phyloP scores from a whole-genome alignment of 1,284 basidiomycete genomes.

The Chiua sp. region DNA sequence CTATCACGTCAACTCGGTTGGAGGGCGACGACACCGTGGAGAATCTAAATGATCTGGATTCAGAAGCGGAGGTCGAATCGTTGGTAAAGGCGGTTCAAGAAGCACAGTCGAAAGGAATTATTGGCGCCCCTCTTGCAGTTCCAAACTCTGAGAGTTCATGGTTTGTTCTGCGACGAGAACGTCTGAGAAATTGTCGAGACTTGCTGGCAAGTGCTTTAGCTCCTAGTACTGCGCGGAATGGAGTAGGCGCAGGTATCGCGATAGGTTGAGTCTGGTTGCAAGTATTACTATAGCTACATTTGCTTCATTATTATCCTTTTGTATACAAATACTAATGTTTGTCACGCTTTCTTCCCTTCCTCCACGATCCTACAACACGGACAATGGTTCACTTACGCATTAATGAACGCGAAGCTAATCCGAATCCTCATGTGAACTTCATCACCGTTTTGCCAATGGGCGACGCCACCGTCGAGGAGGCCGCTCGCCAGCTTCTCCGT shows the following conservation, averaged over 20 bases:
- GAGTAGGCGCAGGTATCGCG: slow-evolving; percentile 22
- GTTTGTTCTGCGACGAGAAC: slow-evolving; percentile 79
- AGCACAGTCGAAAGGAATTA: slow-evolving; percentile 57
- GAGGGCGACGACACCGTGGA: slow-evolving; percentile 67
- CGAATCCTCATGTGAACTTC: slow-evolving; percentile 79
- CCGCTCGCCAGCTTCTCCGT: slow-evolving; percentile 68
- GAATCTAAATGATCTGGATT: slow-evolving; percentile 81
- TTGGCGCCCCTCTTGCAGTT: slow-evolving; percentile 54
- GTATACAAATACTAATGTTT: neutral
- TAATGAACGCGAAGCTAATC: slow-evolving; percentile 72
- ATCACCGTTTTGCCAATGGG: slow-evolving; percentile 60
- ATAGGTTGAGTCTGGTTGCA: slow-evolving; percentile 20
- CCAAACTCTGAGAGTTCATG: slow-evolving; percentile 59
- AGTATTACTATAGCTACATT: neutral
- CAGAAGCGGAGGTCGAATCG: slow-evolving; percentile 71
- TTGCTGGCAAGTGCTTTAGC: slow-evolving; percentile 62
- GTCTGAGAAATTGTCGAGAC: slow-evolving; percentile 70
- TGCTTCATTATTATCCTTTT: neutral
- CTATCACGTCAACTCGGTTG: slow-evolving; percentile 48
- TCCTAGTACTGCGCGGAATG: slow-evolving; percentile 29
- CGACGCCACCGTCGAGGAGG: slow-evolving; percentile 48
- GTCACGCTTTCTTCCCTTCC: slow-evolving; percentile 6
- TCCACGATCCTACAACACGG: neutral
- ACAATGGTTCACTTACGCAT: slow-evolving; percentile 74
- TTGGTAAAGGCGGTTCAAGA: slow-evolving; percentile 58